phyloP scores from a whole-genome alignment of 441 rosid species.

The Adansonia rubrostipa region DNA sequence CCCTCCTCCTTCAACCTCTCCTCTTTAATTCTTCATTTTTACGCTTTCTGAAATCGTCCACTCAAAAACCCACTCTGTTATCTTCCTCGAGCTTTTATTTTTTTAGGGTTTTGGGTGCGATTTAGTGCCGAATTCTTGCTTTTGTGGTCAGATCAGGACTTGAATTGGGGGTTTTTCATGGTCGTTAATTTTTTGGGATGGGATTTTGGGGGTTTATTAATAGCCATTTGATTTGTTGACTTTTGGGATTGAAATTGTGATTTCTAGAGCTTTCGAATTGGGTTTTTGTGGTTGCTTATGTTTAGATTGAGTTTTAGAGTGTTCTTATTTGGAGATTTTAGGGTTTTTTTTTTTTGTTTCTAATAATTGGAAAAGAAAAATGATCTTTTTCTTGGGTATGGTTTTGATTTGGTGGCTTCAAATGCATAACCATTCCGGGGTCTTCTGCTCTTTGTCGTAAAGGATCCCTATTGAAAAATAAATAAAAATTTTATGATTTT shows the following conservation, averaged over 20 bases:
- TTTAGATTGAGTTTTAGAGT: constrained; percentile 36
- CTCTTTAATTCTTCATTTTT: constrained; percentile 17
- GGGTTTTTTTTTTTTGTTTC: constrained; percentile 38
- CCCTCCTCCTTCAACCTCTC: neutral
- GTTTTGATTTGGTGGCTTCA: constrained; percentile 41
- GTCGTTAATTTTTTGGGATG: neutral
- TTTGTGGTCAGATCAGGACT: constrained; percentile 45
- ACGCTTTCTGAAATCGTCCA: neutral
- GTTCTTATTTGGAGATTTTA: constrained; percentile 36
- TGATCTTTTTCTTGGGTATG: constrained; percentile 25
- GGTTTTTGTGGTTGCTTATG: constrained; percentile 36
- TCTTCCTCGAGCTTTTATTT: constrained; percentile 26
- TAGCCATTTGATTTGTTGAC: constrained; percentile 41
- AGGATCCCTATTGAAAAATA: constrained; percentile 54
- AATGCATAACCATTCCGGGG: constrained; percentile 61
- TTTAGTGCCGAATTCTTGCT: constrained; percentile 25
- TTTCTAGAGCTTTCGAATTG: constrained; percentile 31
- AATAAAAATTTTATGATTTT: neutral
- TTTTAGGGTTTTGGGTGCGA: constrained; percentile 34
- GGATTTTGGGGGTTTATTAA: constrained; percentile 19
- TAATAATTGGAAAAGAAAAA: constrained; percentile 21
- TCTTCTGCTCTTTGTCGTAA: constrained; percentile 64
- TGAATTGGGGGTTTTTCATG: constrained; percentile 29
- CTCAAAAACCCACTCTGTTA: neutral
- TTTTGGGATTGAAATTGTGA: constrained; percentile 43